Conservation (phyloP, 2,329 filamentous ascomycete species). For the Xylariomycetidae sp. region DNA sequence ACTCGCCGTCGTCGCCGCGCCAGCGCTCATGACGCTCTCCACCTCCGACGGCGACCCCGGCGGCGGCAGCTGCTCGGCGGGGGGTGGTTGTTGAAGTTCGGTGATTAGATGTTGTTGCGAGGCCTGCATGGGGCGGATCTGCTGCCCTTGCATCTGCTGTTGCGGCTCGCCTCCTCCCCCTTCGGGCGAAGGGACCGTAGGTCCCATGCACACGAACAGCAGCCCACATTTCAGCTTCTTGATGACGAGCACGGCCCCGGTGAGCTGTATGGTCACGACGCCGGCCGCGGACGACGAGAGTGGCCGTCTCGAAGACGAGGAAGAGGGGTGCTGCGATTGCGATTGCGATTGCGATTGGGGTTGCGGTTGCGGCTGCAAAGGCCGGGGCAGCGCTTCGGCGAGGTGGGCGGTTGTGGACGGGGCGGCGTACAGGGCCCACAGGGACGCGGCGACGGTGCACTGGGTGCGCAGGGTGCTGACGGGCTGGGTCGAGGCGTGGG, state of each 20-base stretch:
- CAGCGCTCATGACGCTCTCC: slow-evolving; percentile 42
- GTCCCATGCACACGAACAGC: slow-evolving; percentile 57
- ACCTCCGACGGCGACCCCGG: slow-evolving; percentile 38
- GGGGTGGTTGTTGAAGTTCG: too few relatives aligned
- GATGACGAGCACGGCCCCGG: slow-evolving; percentile 55
- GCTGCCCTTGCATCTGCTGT: slow-evolving; percentile 11
- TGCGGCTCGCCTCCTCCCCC: slow-evolving; percentile 12
- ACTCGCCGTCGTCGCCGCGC: slow-evolving; percentile 40
- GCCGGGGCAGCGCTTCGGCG: slow-evolving; percentile 35
- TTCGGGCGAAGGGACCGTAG: slow-evolving; percentile 27
- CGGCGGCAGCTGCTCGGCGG: slow-evolving; percentile 27
- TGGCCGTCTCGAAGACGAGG: slow-evolving; percentile 9
- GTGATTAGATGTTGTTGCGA: too few relatives aligned
- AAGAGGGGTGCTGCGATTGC: too few relatives aligned
- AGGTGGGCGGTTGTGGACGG: slow-evolving; percentile 35
- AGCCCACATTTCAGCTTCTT: slow-evolving; percentile 54
- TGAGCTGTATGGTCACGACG: slow-evolving; percentile 56
- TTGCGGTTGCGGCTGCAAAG: too few relatives aligned
- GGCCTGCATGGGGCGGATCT: slow-evolving; percentile 17
- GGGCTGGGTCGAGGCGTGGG: slow-evolving; percentile 53
- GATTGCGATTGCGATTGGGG: too few relatives aligned
- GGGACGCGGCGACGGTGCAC: slow-evolving; percentile 58
- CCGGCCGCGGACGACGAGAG: too few relatives aligned
- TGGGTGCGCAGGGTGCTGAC: slow-evolving; percentile 57
- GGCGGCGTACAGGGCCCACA: slow-evolving; percentile 53